phyloP scores from a whole-genome alignment of 768 basidiomycete species.

The Terana coerulea region DNA sequence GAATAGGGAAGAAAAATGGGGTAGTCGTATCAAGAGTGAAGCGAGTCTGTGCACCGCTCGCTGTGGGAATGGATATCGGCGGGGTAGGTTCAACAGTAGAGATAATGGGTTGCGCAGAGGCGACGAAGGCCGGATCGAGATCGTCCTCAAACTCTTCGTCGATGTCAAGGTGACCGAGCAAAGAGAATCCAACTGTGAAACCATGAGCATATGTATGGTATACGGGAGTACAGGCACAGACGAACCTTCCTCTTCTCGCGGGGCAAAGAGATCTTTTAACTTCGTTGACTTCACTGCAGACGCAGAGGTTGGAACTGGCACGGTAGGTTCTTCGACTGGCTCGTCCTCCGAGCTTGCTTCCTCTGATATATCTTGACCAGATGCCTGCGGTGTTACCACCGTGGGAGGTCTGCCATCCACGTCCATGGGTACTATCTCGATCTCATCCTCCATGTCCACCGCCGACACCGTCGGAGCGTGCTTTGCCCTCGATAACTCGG shows the following conservation, averaged over 20 bases:
- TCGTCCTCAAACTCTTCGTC: slow-evolving; percentile 71
- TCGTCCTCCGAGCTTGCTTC: background rate
- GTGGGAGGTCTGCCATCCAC: background rate
- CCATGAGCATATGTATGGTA: background rate
- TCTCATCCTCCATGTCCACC: slow-evolving; percentile 25
- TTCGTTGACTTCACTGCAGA: slow-evolving; percentile 25
- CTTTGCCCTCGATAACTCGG: slow-evolving; percentile 17
- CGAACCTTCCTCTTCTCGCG: slow-evolving; percentile 63
- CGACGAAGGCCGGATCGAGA: slow-evolving; percentile 23
- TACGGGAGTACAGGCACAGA: background rate
- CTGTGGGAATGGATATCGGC: slow-evolving; percentile 3
- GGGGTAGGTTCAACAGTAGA: slow-evolving; percentile 9
- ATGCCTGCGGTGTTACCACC: background rate
- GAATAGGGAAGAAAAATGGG: slow-evolving; percentile 62
- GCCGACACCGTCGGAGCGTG: slow-evolving; percentile 11
- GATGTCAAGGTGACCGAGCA: slow-evolving; percentile 71
- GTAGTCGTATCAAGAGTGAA: slow-evolving; percentile 48
- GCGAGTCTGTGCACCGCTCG: slow-evolving; percentile 14
- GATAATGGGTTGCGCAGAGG: slow-evolving; percentile 17
- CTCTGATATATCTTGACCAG: background rate
- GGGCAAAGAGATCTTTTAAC: slow-evolving; percentile 74
- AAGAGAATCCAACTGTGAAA: slow-evolving; percentile 60
- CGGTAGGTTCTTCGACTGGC: background rate
- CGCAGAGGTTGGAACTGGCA: background rate
- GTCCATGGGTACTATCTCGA: slow-evolving; percentile 15